Base-by-base conservation (phyloP, 345 rosid genomes). In the Excoecaria cochinchinensis region DNA sequence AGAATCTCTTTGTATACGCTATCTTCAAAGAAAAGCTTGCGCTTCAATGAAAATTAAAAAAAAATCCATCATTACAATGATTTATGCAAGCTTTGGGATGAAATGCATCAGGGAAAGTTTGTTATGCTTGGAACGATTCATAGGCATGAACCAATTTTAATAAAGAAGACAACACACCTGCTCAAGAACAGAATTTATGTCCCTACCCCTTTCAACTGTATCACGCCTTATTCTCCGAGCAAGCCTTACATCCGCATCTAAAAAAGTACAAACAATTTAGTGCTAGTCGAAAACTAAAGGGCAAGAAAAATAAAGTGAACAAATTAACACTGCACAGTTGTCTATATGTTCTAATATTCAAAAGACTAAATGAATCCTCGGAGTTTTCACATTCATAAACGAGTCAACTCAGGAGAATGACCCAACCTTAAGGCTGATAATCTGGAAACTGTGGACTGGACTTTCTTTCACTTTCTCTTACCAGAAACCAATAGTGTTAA, bases 171-270 rank as follows among this genome's bases (percentile, higher is more conserved):
- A 82, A 59, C 38, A 61, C 84, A 90, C 98, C 95, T 93, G 98
- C 83, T 93, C 98, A 83, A 96, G 99, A 74, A 96, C 99, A 80
- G 99, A 93, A 83, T 87, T 82, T 70, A 96, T 76, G 74, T 93
- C 99, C 87, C 99, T 86, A 71, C 97, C 97, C 90, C 98, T 89
- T 87, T 92, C 92, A 81, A 93, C 95, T 0, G 94, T 96, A 80
- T 96, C 99, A 81, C 99, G 95, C 74, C 95, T 87, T 81, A 96
- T 92, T 87, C 99, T 89, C 44, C 99, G 97, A 85, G 99, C 99
- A 84, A 96, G 98, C 87, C 99, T 93, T 83, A 93, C 99, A 86
- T 96, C 99, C 77, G 98, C 97, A 90, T 96, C 99, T 96, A 87
- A 47, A 86, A 86, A 83, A 22, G 95, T 89, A 86, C 47, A 86